A percentile compares a stretch with the other conserved stretches of the same genome.
phyloP scores from a whole-genome alignment of 805 yeast species.

The Saccharomycopsis capsularis region DNA sequence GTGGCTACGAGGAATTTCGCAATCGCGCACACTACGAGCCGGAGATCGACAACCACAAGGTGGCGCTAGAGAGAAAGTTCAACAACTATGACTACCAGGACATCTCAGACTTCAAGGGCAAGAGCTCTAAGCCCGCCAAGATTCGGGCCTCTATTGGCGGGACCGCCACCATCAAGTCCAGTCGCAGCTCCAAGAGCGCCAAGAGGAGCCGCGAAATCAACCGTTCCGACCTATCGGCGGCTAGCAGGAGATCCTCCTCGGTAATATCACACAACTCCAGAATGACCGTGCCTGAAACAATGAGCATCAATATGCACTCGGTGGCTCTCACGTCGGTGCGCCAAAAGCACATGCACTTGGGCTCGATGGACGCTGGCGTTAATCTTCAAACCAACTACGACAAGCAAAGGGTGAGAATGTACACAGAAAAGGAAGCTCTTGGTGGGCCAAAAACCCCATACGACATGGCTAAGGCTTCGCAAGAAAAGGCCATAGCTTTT shows the following conservation, averaged over 20 bases:
- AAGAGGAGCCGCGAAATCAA: neutral
- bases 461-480: neutral
- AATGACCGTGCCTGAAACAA: slow-evolving; percentile 1
- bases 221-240: neutral
- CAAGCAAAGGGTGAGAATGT: slow-evolving; percentile 16
- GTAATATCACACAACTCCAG: neutral
- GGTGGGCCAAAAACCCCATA: slow-evolving; percentile 4
- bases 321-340: slow-evolving; percentile 16
- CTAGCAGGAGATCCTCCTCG: neutral
- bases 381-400: slow-evolving; percentile 16
- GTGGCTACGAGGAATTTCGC: neutral
- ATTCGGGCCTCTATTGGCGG: slow-evolving; percentile 15
- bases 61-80: slow-evolving; percentile 16
- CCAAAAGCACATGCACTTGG: slow-evolving; percentile 18
- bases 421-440: slow-evolving; percentile 16
- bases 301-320: slow-evolving; percentile 18
- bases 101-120: slow-evolving; percentile 5
- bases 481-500: neutral
- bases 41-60: slow-evolving; percentile 2
- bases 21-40: neutral
- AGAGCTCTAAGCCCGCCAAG: slow-evolving; percentile 1
- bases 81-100: slow-evolving; percentile 20
- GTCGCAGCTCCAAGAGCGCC: slow-evolving; percentile 10
- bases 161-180: slow-evolving; percentile 9
- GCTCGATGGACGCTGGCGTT: neutral